phyloP scores from a whole-genome alignment of 1,284 basidiomycete species.

The Melanopsichium pennsylvanicum region DNA sequence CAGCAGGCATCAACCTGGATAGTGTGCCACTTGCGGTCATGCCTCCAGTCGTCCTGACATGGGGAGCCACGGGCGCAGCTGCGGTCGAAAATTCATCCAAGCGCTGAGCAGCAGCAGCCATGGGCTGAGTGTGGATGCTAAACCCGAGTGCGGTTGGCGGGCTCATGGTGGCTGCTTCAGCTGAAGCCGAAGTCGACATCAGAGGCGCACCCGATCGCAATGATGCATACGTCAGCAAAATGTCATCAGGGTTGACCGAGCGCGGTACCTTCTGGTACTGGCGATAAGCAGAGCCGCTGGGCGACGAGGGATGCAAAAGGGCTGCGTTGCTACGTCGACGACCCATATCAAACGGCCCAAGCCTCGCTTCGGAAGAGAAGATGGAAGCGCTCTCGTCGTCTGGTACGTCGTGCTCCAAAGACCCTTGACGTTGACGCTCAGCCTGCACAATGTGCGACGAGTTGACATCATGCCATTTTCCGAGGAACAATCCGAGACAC shows the following conservation, averaged over 20 bases:
- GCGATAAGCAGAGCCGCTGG: conserved; percentile 22
- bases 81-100: conserved; percentile 19
- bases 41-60: neutral
- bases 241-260: conserved; percentile 45
- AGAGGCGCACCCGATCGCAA: conserved; percentile 46
- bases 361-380: conserved; percentile 28
- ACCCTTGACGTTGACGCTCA: conserved; percentile 26
- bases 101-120: conserved; percentile 25
- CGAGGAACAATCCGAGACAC: conserved; percentile 68
- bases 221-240: conserved; percentile 45
- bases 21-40: conserved; percentile 31
- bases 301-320: conserved; percentile 25
- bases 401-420: conserved; percentile 8
- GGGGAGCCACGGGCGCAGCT: neutral
- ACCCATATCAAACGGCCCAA: conserved; percentile 31
- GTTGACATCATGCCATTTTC: conserved; percentile 49
- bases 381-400: conserved; percentile 35
- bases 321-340: conserved; percentile 27
- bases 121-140: conserved; percentile 14
- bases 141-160: conserved; percentile 14
- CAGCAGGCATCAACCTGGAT: conserved; percentile 29
- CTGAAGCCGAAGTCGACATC: conserved; percentile 10
- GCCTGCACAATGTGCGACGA: conserved; percentile 36
- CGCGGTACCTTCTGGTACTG: conserved; percentile 32
- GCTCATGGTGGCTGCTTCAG: conserved; percentile 6